phyloP scores from a whole-genome alignment of 2,329 filamentous ascomycete genomes.

The Fusarium verticillioides region DNA sequence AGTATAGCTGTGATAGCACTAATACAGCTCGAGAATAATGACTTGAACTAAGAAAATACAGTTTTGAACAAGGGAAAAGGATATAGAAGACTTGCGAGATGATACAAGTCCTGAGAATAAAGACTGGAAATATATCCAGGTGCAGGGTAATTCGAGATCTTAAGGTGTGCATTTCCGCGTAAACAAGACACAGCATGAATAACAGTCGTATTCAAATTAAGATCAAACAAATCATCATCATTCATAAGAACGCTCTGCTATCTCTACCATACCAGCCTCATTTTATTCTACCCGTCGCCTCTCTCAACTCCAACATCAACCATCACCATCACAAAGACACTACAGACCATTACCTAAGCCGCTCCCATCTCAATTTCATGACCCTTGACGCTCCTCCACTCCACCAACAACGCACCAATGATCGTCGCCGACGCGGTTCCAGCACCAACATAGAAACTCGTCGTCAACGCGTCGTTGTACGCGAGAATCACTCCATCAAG shows the following conservation, averaged over 20 bases:
- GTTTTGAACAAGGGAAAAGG: fast-evolving
- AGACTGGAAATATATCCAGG: neutral
- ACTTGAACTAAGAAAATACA: fast-evolving
- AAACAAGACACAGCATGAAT: neutral
- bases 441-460: slow-evolving; percentile 56
- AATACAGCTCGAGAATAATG: fast-evolving
- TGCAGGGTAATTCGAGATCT: neutral
- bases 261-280: neutral
- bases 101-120: neutral
- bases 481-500: slow-evolving; percentile 51
- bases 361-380: slow-evolving; percentile 55
- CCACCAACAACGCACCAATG: slow-evolving; percentile 56
- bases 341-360: slow-evolving; percentile 18
- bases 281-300: neutral
- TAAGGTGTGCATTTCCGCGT: neutral
- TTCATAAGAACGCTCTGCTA: neutral
- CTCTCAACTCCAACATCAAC: neutral
- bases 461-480: slow-evolving; percentile 58
- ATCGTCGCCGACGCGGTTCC: slow-evolving; percentile 58
- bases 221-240: neutral
- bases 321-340: neutral
- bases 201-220: neutral
- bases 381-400: slow-evolving; percentile 68
- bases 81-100: fast-evolving
- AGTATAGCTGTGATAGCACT: no score